Evolutionary conservation across 2,329 filamentous ascomycete species (phyloP).

Genomic region (Trichoderma harzianum): DNA sequence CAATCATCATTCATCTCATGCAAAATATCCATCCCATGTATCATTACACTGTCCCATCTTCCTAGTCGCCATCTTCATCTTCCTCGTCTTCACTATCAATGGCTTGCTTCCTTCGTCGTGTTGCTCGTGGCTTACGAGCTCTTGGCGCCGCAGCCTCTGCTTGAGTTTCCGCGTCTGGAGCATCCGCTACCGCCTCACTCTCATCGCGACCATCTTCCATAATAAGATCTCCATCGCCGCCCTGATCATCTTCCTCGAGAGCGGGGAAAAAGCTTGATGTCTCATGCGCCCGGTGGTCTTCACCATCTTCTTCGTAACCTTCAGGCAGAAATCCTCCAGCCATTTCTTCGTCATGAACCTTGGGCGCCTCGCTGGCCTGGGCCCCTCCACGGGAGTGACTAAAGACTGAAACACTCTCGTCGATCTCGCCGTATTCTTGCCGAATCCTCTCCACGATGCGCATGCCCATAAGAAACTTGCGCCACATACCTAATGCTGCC

Average conservation of each 20-base stretch:
- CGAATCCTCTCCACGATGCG: constrained; percentile 75
- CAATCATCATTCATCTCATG: not conserved
- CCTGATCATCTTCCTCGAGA: constrained; percentile 40
- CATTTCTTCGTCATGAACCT: constrained; percentile 46
- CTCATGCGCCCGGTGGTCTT: constrained; percentile 28
- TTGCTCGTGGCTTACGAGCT: not conserved
- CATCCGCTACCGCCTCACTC: not conserved
- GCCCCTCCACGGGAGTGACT: constrained; percentile 43
- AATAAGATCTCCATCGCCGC: constrained; percentile 32
- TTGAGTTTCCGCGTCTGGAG: not conserved
- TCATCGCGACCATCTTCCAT: constrained; percentile 30
- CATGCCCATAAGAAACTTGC: constrained; percentile 81
- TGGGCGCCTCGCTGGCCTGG: constrained; percentile 19
- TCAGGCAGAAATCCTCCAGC: constrained; percentile 61
- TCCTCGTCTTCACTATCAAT: not conserved
- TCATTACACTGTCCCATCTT: not conserved
- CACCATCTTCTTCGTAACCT: constrained; percentile 46
- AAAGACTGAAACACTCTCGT: constrained; percentile 51
- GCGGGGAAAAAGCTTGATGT: constrained; percentile 49
- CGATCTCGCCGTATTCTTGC: constrained; percentile 68
- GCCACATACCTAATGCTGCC: constrained; percentile 71
- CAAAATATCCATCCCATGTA: not conserved
- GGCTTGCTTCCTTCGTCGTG: not conserved
- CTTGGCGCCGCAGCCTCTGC: not conserved
- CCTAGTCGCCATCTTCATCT: not conserved